phyloP scores from a whole-genome alignment of 345 rosid genomes.

The Cardamine occulta region DNA sequence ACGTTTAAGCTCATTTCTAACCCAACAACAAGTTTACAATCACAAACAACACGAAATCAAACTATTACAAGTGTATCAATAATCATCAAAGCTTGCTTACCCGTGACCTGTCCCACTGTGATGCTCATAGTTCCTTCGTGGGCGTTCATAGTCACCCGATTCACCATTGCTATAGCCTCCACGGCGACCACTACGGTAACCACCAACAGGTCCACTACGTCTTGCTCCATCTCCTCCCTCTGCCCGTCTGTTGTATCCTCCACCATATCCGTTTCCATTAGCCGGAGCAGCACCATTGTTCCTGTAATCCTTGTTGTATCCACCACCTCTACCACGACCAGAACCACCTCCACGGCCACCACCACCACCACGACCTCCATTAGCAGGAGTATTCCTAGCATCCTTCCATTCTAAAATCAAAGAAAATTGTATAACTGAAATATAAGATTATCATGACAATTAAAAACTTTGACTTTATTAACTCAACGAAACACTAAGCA shows the following conservation, averaged over 20 bases:
- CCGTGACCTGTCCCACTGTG: slow-evolving; percentile 92
- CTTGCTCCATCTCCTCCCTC: slow-evolving; percentile 66
- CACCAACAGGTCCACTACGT: slow-evolving; percentile 59
- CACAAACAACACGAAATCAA: background rate
- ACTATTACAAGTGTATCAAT: background rate
- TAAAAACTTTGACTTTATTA: background rate
- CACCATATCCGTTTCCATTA: slow-evolving; percentile 51
- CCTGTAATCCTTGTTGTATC: slow-evolving; percentile 60
- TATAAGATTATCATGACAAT: no score
- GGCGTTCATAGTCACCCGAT: slow-evolving; percentile 65
- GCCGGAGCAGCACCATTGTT: slow-evolving; percentile 51
- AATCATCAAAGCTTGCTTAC: slow-evolving; percentile 46
- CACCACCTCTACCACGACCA: slow-evolving; percentile 49
- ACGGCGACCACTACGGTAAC: slow-evolving; percentile 67
- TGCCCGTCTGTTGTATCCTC: slow-evolving; percentile 55
- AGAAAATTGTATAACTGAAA: background rate
- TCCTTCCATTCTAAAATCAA: slow-evolving; percentile 60
- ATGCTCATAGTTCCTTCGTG: slow-evolving; percentile 71
- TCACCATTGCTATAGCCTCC: slow-evolving; percentile 74
- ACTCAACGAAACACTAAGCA: slow-evolving; percentile 2
- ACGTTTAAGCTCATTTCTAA: slow-evolving; percentile 80
- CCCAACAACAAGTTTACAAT: background rate
- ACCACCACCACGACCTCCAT: slow-evolving; percentile 50
- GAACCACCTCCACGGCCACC: slow-evolving; percentile 48
- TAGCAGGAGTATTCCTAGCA: slow-evolving; percentile 53